Conservation (phyloP, 768 basidiomycete species). For the Mycena belliarum region DNA sequence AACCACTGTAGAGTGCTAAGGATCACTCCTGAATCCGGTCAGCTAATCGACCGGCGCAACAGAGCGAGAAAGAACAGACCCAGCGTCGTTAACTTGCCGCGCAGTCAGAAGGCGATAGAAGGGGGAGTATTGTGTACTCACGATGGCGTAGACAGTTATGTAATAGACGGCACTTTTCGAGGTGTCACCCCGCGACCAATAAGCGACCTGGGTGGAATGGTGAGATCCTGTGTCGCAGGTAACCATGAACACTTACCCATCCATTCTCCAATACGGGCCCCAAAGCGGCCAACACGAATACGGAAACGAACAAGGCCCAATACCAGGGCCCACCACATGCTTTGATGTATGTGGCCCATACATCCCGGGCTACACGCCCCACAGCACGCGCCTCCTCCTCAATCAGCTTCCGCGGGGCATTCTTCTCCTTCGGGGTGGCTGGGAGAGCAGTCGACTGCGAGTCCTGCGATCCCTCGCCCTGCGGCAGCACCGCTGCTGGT, state of each 20-base stretch:
- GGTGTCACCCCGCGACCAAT: slow-evolving; percentile 58
- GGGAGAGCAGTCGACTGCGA: slow-evolving; percentile 33
- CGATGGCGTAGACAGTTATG: slow-evolving; percentile 69
- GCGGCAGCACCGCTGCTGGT: slow-evolving; percentile 3
- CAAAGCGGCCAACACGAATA: slow-evolving; percentile 57
- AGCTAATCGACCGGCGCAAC: background rate
- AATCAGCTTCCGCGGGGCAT: slow-evolving; percentile 75
- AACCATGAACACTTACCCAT: slow-evolving; percentile 39
- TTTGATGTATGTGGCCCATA: slow-evolving; percentile 63
- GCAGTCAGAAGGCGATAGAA: slow-evolving; percentile 6
- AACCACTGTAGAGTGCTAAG: slow-evolving; percentile 67
- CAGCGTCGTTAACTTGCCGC: slow-evolving; percentile 33
- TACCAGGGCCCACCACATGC: slow-evolving; percentile 52
- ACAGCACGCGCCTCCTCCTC: slow-evolving; percentile 83
- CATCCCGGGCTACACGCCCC: slow-evolving; percentile 64
- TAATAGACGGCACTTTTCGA: slow-evolving; percentile 56
- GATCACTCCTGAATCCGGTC: slow-evolving; percentile 30
- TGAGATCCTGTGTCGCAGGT: too few relatives aligned
- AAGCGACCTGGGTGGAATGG: slow-evolving; percentile 54
- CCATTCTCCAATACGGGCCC: slow-evolving; percentile 72
- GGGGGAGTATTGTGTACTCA: slow-evolving; percentile 35
- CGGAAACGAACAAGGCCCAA: slow-evolving; percentile 57
- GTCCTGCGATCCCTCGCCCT: slow-evolving; percentile 17
- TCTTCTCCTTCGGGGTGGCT: slow-evolving; percentile 39
- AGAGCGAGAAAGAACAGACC: slow-evolving; percentile 33